Conservation (phyloP, 1,139 yeast genomes). For the Candida sojae region DNA sequence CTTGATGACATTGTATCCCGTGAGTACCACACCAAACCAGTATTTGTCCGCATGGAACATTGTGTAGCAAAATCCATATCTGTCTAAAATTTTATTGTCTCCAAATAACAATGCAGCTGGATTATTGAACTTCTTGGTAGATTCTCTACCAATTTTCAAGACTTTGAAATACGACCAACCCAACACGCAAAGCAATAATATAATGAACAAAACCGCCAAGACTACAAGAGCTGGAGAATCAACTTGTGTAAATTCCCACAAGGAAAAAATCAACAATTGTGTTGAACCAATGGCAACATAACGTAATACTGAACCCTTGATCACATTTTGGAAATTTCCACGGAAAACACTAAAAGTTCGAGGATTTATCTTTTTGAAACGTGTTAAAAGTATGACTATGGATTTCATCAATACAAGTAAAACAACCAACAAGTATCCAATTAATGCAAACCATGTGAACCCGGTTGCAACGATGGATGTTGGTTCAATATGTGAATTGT, state of each 20-base stretch:
- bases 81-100: conserved; percentile 60
- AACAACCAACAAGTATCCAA: conserved; percentile 53
- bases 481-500: conserved; percentile 65
- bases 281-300: conserved; percentile 76
- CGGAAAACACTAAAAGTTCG: conserved; percentile 52
- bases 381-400: conserved; percentile 45
- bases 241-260: conserved; percentile 70
- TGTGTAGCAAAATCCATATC: conserved; percentile 80
- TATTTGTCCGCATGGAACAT: conserved; percentile 74
- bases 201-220: conserved; percentile 62
- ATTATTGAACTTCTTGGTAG: conserved; percentile 56
- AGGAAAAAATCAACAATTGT: conserved; percentile 65
- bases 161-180: conserved; percentile 64
- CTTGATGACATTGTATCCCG: conserved; percentile 57
- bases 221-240: conserved; percentile 80
- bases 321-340: conserved; percentile 51
- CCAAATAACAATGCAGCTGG: conserved; percentile 83
- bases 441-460: conserved; percentile 68
- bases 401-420: conserved; percentile 57
- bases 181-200: conserved; percentile 56
- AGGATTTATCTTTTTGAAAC: conserved; percentile 47
- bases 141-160: conserved; percentile 53
- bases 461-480: conserved; percentile 77
- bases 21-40: conserved; percentile 70
- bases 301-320: conserved; percentile 70